A percentile compares a stretch with the other conserved stretches of the same genome.
phyloP scores from a whole-genome alignment of 805 yeast species.

The Yarrowia deformans region DNA sequence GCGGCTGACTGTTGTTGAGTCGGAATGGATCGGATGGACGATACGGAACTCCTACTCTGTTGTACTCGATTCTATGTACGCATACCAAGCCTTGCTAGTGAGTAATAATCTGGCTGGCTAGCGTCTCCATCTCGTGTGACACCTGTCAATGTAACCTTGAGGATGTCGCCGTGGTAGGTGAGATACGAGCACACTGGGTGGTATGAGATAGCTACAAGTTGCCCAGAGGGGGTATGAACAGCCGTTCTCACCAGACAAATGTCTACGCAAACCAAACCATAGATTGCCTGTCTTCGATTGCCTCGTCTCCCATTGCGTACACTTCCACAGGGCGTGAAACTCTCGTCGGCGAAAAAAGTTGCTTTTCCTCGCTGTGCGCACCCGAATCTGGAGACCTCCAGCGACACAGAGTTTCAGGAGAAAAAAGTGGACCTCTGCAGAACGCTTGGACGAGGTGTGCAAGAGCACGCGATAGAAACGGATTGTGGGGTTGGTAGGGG shows the following conservation, averaged over 20 bases:
- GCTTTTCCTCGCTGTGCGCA: neutral
- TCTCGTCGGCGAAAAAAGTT: no score
- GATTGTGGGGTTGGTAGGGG: no score
- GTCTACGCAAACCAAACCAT: no score
- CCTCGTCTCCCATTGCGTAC: no score
- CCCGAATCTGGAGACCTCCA: neutral
- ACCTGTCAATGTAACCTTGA: constrained; percentile 8
- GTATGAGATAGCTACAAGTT: neutral
- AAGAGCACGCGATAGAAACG: neutral
- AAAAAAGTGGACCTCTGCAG: neutral
- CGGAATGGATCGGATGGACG: neutral
- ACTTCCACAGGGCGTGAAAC: no score
- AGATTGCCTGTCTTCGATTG: no score
- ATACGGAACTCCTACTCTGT: no score
- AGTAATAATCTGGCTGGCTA: no score
- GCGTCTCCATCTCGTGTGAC: neutral
- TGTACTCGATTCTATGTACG: no score
- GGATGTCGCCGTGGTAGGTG: neutral
- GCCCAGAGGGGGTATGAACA: no score
- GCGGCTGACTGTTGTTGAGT: neutral
- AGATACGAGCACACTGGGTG: no score
- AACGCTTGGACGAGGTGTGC: neutral
- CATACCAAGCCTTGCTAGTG: neutral
- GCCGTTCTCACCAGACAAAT: no score
- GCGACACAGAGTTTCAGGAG: neutral